Base-by-base conservation (phyloP, 495 filamentous ascomycete species). In the Cercophora sp. region DNA sequence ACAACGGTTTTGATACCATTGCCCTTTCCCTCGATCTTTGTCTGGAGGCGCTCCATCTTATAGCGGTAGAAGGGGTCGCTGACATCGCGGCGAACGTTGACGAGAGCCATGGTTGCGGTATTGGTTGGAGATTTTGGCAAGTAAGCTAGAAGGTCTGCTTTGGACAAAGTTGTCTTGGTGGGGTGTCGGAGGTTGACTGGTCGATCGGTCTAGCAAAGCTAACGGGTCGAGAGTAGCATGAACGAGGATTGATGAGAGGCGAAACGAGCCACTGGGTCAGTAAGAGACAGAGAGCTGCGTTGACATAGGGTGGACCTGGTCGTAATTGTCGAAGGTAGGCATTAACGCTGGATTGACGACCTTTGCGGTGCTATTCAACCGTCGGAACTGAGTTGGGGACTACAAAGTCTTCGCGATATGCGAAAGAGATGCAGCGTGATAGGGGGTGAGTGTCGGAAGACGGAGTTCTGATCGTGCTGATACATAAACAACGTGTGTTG, bases 51-150 rank as follows among this genome's bases (percentile, higher is more conserved):
- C 76, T 98, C 93, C 93, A 98, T 98, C 82, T 98, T 98, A 84
- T 98, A 98, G 73, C 93, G 93, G 75, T 98, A 98, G 86, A 96
- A 98, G 71, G 88, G 87, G 77, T 98, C 93, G 76, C 84, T 85
- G 76, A 96, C 85, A 88, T 97, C 94, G 73, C 93, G 89, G 70
- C 91, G 92, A 80, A 98, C 91, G 75, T 98, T 98, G 81, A 98
- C 79, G 68, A 76, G 70, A 65, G 85, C 87, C 73, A 78, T 78
- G 42, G 48, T 73, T 66, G 68, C 73, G 69, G 68, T 76, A 49
- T 67, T 70, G 58, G 47, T 23, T 26, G 66, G 43, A 22, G 20
- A 51, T 47, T 51, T 54, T 43, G 48, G 46, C 43, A 54, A 59
- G 44, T 59, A 51, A 52, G 46, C 58, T 34, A 48, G 49, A 41